Evolutionary conservation across 164 flowering plant species (phyloP), one percentile per base, ranked within the genome.

Genomic region (Stephania yunnanensis): DNA sequence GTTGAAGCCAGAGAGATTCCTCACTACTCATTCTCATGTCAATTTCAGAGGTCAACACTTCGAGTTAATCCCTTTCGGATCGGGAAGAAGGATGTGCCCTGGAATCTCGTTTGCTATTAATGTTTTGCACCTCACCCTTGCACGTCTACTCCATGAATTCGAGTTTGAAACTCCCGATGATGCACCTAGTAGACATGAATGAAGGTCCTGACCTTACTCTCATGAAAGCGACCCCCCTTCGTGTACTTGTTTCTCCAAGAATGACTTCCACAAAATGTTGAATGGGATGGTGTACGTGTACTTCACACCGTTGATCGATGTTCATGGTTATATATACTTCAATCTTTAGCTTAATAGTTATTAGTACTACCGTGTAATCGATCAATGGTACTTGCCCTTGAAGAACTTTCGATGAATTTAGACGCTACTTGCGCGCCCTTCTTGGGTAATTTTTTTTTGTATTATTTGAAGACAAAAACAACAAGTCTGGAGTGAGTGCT

Each of bases 191-290:
- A 7, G 72, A 71, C 42, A 77, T 75, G 78, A 52, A 58, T 6
- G 73, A 58, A 72, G 68, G 52, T 20, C n/a, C 75, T 13, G 84
- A 85, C 4, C 1, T 81, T 3, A 69, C 75, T 2, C 63, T 63
- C n/a, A 30, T 30, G 20, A 83, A 77, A 64, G 77, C 77, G 13
- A 76, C 80, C 10, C 87, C 87, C n/a, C 78, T 82, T 10, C 73
- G 82, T 46, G 75, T 78, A 46, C 69, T 73, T 8, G 7, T 69
- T 52, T 36, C 71, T 1, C 84, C 86, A 2, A 79, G 86, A 6
- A 72, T 81, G 0, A 44, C 81, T 73, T 22, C 55, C 15, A 4
- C 30, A 0, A 58, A 2, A n/a, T 58, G n/a, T 19, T 58, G 77
- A 36, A 36, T 36, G 42, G 42, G 4, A 36, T 1, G 42, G 1